These are phyloP conservation scores for Rosa chinensis DNA, from an alignment of 306 rosid genomes.

Conservation along the genomic window DNA sequence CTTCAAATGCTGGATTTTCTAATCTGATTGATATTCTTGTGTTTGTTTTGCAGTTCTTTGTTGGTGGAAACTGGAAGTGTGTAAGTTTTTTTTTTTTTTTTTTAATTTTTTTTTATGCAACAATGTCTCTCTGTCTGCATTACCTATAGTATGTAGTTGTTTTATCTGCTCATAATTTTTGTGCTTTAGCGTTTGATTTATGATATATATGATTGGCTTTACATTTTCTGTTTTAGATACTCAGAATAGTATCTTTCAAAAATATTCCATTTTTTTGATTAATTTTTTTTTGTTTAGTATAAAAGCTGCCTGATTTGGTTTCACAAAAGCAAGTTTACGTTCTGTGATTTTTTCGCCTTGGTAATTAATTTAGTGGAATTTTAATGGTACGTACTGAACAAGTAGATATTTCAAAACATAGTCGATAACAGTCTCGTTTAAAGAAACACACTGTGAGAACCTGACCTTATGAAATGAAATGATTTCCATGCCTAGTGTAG, in stretches of 20 bases:
- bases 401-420: not conserved
- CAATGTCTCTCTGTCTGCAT: not conserved
- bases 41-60: constrained; percentile 71
- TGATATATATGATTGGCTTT: not conserved
- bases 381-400: not conserved
- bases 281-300: not conserved
- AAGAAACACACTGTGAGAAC: not conserved
- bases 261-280: not conserved
- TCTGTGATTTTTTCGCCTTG: not conserved
- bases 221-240: not conserved
- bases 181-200: not conserved
- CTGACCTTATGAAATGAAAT: not conserved
- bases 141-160: not conserved
- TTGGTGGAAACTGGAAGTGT: constrained; percentile 98
- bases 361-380: not conserved
- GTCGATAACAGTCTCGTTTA: not conserved
- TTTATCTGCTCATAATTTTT: not conserved
- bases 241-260: not conserved
- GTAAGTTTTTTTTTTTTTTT: constrained; percentile 49
- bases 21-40: constrained; percentile 9
- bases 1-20: not conserved
- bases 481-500: not conserved
- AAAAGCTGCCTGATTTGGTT: not conserved
- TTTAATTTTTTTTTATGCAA: not conserved
- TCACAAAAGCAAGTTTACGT: not conserved